A percentile compares a stretch with the other conserved stretches of the same genome.
phyloP scores from a whole-genome alignment of 2,329 filamentous ascomycete genomes.

The Cytospora schulzeri region DNA sequence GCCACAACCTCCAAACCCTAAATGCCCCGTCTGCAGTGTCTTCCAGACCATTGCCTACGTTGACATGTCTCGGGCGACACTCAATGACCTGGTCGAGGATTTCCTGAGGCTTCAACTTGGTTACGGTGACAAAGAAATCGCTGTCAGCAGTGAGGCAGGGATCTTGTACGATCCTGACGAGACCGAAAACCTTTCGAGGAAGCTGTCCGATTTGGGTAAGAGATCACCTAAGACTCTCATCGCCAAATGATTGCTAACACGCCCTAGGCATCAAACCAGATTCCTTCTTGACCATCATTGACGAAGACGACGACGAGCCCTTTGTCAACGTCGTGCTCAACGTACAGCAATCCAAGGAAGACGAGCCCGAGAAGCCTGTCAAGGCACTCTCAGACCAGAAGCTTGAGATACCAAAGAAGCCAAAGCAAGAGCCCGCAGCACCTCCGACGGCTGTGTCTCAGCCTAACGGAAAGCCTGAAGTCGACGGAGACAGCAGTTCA shows the following conservation, averaged over 20 bases:
- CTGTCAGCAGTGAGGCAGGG: constrained; percentile 71
- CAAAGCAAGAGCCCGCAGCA: constrained; percentile 46
- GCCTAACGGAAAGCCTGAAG: constrained; percentile 45
- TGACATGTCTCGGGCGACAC: constrained; percentile 71
- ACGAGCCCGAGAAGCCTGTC: constrained; percentile 56
- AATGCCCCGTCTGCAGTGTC: constrained; percentile 82
- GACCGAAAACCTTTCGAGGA: constrained; percentile 81
- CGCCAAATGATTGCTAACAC: constrained; percentile 4
- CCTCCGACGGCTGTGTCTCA: constrained; percentile 43
- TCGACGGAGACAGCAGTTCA: constrained; percentile 42
- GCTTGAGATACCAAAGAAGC: constrained; percentile 55
- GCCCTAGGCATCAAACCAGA: constrained; percentile 66
- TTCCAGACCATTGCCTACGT: constrained; percentile 68
- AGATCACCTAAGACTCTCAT: not conserved
- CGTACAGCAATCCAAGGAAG: constrained; percentile 57
- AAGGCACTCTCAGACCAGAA: constrained; percentile 48
- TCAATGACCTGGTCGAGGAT: constrained; percentile 77
- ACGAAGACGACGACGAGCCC: constrained; percentile 73
- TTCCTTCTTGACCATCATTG: constrained; percentile 81
- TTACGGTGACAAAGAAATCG: constrained; percentile 78
- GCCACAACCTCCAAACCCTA: constrained; percentile 68
- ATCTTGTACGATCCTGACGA: constrained; percentile 90
- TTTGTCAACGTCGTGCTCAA: constrained; percentile 80
- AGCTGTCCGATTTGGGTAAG: constrained; percentile 73
- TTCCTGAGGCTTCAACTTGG: constrained; percentile 71